Base-by-base conservation (phyloP, 805 yeast species). In the Barnettozyma sucrosica region DNA sequence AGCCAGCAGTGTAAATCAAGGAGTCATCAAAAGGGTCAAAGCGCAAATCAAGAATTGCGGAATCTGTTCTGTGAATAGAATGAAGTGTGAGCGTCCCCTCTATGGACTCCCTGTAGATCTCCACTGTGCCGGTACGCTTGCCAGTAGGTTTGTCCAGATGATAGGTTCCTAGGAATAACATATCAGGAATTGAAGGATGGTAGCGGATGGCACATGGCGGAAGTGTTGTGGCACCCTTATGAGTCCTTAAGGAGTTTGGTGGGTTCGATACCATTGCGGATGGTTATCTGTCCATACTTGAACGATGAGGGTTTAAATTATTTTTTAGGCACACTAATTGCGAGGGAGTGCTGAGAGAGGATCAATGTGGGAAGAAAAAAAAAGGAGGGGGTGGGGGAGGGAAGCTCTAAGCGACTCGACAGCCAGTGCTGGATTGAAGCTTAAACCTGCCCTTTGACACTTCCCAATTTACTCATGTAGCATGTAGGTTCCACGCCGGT, bases 161-260 rank as follows among this genome's bases (percentile, higher is more conserved):
- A 62, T 93, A 92, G 0, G 97, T 89, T 0, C 97, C 98, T 1
- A 88, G 63, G 10, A 88, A 60, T 2, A 88, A 53, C 9, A 76
- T 59, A 0, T 73, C 56, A 4, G 65, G 56, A 38, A 80, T 77
- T 0, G 58, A 49, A 0, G 85, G 85, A 44, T 76, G 78, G 9
- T 82, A 72, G 33, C 83, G 71, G 4, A 92, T 64, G 39, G 87
- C 83, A 62, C 98, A 93, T 1, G 98, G 97, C 1, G 98, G 98
- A 2, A 80, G 67, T 1, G 68, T 64, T 21, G 49, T 20, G 1
- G 39, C 34, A 1, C 40, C 21, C 20, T 47, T 47, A 23, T 38
- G 46, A 21, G 36, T 37, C 5, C 46, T 19, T 4, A 16, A 16
- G 7, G 50, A 19, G 8, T 13, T 16, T 16, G 45, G 40, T 10